Conservation (phyloP, 257 asterid species). For the Fraxinus quadrangulata region DNA sequence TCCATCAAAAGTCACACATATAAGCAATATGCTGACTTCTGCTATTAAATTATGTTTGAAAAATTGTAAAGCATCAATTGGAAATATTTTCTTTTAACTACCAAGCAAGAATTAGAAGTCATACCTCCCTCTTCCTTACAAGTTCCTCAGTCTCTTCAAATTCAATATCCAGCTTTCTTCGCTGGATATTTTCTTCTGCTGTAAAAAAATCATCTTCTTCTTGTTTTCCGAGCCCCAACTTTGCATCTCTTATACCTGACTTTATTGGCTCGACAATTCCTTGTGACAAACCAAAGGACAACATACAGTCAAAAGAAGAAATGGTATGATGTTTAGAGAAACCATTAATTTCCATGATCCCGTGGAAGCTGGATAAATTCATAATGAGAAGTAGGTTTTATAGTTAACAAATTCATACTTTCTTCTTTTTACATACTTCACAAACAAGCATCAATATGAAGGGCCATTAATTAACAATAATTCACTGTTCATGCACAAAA, state of each 20-base stretch:
- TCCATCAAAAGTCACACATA: slow-evolving; percentile 91
- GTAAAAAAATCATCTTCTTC: slow-evolving; percentile 96
- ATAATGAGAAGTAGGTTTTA: not conserved
- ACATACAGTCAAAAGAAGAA: slow-evolving; percentile 3
- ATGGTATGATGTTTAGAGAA: not conserved
- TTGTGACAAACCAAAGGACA: slow-evolving; percentile 26
- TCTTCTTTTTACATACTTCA: not conserved
- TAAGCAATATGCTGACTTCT: slow-evolving; percentile 96
- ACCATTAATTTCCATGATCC: not conserved
- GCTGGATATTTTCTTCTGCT: slow-evolving; percentile 97
- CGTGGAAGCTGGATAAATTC: not conserved
- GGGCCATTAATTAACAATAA: not conserved
- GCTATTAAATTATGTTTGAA: slow-evolving; percentile 79
- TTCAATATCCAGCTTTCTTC: slow-evolving; percentile 89
- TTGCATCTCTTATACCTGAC: slow-evolving; percentile 91
- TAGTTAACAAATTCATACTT: not conserved
- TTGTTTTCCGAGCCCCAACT: slow-evolving; percentile 95
- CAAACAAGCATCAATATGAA: not conserved
- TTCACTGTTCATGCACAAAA: not conserved
- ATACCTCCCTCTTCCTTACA: slow-evolving; percentile 96
- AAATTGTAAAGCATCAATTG: slow-evolving; percentile 62
- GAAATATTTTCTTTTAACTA: slow-evolving; percentile 32
- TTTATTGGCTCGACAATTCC: slow-evolving; percentile 96
- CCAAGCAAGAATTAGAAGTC: slow-evolving; percentile 33
- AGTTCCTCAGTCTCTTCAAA: slow-evolving; percentile 92